These are phyloP conservation scores for Themeda triandra DNA, from an alignment of 176 grass and related monocot genomes.

Conservation along the genomic window DNA sequence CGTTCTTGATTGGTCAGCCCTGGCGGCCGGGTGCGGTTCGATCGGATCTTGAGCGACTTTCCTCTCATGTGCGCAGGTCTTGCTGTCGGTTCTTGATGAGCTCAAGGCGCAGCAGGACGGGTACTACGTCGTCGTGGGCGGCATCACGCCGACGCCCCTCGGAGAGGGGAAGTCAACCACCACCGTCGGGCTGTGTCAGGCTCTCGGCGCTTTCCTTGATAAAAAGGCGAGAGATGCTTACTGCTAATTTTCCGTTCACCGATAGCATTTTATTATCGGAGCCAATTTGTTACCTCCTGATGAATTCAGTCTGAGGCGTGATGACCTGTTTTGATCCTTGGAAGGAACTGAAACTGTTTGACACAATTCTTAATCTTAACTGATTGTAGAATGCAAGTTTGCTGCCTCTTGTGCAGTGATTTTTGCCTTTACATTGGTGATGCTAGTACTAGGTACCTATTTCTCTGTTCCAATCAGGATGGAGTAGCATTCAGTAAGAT, in stretches of 20 bases:
- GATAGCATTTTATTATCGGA: not conserved
- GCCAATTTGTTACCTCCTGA: too few relatives aligned
- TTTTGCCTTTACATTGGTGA: too few relatives aligned
- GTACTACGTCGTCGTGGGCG: constrained; percentile 92
- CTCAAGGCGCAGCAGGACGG: constrained; percentile 71
- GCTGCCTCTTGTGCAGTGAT: too few relatives aligned
- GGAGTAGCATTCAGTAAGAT: not conserved
- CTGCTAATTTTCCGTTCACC: not conserved
- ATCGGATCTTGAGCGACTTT: not conserved
- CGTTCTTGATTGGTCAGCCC: not conserved
- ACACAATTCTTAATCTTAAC: too few relatives aligned
- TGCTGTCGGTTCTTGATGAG: constrained; percentile 63
- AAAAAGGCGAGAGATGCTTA: constrained; percentile 61
- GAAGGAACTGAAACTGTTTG: too few relatives aligned
- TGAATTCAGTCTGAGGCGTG: too few relatives aligned
- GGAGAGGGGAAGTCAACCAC: constrained; percentile 95
- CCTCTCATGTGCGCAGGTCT: constrained; percentile 43
- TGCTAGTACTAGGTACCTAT: not conserved
- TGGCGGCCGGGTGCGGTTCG: not conserved
- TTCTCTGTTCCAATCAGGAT: not conserved
- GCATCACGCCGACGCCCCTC: constrained; percentile 90
- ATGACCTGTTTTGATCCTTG: too few relatives aligned
- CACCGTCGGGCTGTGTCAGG: constrained; percentile 89
- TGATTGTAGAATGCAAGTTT: too few relatives aligned
- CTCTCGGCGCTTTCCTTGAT: constrained; percentile 87